Evolutionary conservation across 2,329 filamentous ascomycete genomes (phyloP).

Genomic region (Neonectria ditissima): DNA sequence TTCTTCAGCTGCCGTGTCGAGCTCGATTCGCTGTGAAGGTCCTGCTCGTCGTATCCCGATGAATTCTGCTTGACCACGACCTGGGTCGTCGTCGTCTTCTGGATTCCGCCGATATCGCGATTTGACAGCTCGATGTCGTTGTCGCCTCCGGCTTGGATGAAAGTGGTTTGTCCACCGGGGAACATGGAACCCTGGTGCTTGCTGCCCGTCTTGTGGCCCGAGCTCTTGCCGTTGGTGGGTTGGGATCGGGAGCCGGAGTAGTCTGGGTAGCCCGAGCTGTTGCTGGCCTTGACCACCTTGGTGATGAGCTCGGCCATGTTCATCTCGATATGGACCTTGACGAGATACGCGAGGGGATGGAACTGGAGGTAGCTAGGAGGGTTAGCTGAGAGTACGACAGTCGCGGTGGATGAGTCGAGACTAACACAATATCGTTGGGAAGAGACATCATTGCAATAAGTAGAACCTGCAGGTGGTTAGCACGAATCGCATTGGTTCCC

Average conservation of each 20-base stretch:
- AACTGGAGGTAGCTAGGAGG: constrained; percentile 56
- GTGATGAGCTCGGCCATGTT: constrained; percentile 65
- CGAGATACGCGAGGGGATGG: constrained; percentile 63
- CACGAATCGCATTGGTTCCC: accelerated
- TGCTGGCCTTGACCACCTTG: constrained; percentile 48
- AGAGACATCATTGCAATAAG: constrained; percentile 49
- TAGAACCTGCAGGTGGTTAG: constrained; percentile 37
- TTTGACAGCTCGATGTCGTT: constrained; percentile 38
- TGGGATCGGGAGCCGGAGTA: constrained; percentile 40
- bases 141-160: constrained; percentile 37
- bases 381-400: constrained; percentile 5
- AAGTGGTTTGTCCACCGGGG: constrained; percentile 38
- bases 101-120: constrained; percentile 31
- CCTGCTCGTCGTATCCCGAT: constrained; percentile 37
- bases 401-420: not conserved
- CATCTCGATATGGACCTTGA: constrained; percentile 66
- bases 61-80: constrained; percentile 38
- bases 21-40: constrained; percentile 37
- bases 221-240: constrained; percentile 33
- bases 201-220: constrained; percentile 7
- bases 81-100: constrained; percentile 44
- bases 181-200: constrained; percentile 38
- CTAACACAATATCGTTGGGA: constrained; percentile 46
- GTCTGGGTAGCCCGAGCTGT: constrained; percentile 36
- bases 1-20: constrained; percentile 38